Percentiles rank a stretch among this genome's conserved stretches.
These are phyloP conservation scores for Lepidium campestre DNA, from an alignment of 441 rosid genomes.

Conservation along the genomic window DNA sequence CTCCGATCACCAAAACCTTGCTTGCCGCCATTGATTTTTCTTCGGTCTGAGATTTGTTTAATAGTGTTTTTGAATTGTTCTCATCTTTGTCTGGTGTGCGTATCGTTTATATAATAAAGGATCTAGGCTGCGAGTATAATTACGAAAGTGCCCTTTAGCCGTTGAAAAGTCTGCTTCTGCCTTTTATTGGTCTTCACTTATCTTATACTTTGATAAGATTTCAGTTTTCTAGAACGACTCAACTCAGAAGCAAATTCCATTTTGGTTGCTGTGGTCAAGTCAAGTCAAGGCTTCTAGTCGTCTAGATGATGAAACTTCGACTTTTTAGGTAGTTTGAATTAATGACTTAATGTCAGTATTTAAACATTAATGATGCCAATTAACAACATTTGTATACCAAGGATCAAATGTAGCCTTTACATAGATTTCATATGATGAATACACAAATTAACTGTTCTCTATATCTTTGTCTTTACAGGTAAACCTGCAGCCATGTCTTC, in stretches of 20 bases:
- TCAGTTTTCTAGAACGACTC: no score
- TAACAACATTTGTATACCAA: neutral
- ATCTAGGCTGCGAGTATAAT: neutral
- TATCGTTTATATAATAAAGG: neutral
- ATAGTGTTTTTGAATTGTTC: neutral
- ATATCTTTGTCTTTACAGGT: slow-evolving; percentile 41
- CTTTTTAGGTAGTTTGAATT: no score
- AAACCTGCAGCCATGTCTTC: slow-evolving; percentile 68
- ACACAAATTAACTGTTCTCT: slow-evolving; percentile 14
- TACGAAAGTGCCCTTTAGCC: neutral
- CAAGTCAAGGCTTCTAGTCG: neutral
- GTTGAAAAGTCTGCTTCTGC: neutral
- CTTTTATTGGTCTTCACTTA: neutral
- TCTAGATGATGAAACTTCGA: neutral
- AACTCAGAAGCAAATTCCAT: neutral
- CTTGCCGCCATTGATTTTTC: slow-evolving; percentile 30
- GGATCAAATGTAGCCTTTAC: neutral
- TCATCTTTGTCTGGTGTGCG: neutral
- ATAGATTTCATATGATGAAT: neutral
- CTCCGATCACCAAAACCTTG: slow-evolving; percentile 52
- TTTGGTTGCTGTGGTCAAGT: neutral
- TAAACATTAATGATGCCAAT: no score
- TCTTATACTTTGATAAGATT: no score
- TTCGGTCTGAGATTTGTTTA: neutral
- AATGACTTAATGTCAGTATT: no score